phyloP scores from a whole-genome alignment of 305 asterid genomes.

The Fraxinus ornus region DNA sequence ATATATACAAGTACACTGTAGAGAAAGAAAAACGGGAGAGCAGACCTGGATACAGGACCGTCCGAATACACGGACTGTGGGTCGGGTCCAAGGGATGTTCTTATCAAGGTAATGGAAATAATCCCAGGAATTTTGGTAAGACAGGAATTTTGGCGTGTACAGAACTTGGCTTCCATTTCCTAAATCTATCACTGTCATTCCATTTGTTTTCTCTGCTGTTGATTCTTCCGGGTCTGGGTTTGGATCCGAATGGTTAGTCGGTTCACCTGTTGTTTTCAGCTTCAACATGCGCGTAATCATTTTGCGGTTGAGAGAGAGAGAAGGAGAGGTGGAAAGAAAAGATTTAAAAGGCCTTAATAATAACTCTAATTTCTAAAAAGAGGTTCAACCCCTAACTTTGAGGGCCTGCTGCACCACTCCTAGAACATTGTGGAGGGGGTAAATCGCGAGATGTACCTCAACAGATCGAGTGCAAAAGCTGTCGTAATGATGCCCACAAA shows the following conservation, averaged over 20 bases:
- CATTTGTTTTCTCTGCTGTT: conserved; percentile 28
- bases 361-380: too few species aligned
- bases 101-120: conserved; percentile 67
- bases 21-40: neutral
- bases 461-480: too few species aligned
- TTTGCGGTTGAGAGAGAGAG: neutral
- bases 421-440: too few species aligned
- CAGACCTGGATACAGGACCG: conserved; percentile 69
- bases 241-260: neutral
- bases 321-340: neutral
- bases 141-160: conserved; percentile 56
- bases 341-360: too few species aligned
- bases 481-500: too few species aligned
- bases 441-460: too few species aligned
- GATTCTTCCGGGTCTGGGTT: conserved; percentile 22
- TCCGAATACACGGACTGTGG: conserved; percentile 83
- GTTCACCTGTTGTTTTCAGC: conserved; percentile 18
- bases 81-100: conserved; percentile 93
- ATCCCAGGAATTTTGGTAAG: conserved; percentile 63
- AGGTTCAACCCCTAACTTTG: too few species aligned
- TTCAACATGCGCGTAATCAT: conserved; percentile 18
- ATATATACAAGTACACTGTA: neutral
- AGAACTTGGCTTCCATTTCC: conserved; percentile 67
- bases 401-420: too few species aligned
- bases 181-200: conserved; percentile 42